Evolutionary conservation across 805 yeast genomes (phyloP).

Genomic region (Suhomyces emberorum): DNA sequence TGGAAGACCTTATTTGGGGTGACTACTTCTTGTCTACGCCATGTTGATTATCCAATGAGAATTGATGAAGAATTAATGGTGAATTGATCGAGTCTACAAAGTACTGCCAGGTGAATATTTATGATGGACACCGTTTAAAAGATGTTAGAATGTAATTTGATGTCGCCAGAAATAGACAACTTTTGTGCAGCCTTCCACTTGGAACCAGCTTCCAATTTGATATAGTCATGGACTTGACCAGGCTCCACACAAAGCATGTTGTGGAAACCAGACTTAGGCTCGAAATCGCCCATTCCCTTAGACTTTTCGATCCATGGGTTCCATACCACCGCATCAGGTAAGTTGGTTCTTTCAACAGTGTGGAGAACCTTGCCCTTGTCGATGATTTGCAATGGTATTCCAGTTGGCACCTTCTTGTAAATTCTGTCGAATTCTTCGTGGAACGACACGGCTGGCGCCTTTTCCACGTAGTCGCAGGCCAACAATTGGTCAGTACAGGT

Average conservation of each 20-base stretch:
- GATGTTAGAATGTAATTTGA: slow-evolving; percentile 55
- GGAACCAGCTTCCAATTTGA: slow-evolving; percentile 62
- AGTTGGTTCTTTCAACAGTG: slow-evolving; percentile 60
- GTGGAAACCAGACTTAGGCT: slow-evolving; percentile 78
- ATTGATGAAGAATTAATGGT: too few species aligned
- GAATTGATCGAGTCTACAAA: too few species aligned
- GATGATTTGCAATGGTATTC: slow-evolving; percentile 62
- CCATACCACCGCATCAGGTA: slow-evolving; percentile 86
- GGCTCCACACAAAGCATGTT: slow-evolving; percentile 95
- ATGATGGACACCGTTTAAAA: too few species aligned
- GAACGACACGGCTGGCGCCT: slow-evolving; percentile 70
- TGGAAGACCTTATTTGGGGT: too few species aligned
- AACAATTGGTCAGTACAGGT: slow-evolving; percentile 74
- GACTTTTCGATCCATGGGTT: slow-evolving; percentile 92
- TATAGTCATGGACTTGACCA: slow-evolving; percentile 76
- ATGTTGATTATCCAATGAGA: too few species aligned
- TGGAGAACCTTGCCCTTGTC: slow-evolving; percentile 69
- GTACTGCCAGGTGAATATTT: too few species aligned
- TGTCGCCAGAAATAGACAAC: slow-evolving; percentile 54
- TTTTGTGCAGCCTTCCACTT: slow-evolving; percentile 73
- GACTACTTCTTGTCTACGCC: too few species aligned
- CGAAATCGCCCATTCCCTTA: slow-evolving; percentile 81
- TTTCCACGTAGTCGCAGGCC: slow-evolving; percentile 59
- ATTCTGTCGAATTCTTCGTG: slow-evolving; percentile 83
- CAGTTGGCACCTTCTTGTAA: slow-evolving; percentile 58